A percentile compares a stretch with the other conserved stretches of the same genome.
Evolutionary conservation across 2,329 filamentous ascomycete genomes (phyloP).

Genomic region (Beauveria australis): DNA sequence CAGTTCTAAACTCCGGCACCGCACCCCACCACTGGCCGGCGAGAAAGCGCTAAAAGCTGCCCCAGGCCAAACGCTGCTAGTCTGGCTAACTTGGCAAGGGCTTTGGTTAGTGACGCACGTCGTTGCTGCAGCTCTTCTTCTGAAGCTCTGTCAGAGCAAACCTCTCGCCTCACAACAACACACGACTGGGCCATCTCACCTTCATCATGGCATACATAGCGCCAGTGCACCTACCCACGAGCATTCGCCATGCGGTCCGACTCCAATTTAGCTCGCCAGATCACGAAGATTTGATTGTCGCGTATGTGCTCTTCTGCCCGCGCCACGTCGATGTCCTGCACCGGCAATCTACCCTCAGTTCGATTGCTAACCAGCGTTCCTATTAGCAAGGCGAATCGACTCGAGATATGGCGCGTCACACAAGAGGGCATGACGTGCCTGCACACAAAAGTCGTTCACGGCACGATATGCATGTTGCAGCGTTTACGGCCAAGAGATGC

Average conservation of each 20-base stretch:
- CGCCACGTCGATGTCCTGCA: background rate
- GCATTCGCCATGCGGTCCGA: constrained; percentile 80
- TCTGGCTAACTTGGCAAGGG: no score
- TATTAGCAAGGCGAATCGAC: constrained; percentile 67
- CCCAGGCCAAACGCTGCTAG: background rate
- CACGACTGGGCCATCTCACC: background rate
- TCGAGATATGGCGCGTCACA: constrained; percentile 72
- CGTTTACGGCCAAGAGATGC: constrained; percentile 68
- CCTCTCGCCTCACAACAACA: background rate
- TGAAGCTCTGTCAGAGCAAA: background rate
- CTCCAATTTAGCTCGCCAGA: constrained; percentile 65
- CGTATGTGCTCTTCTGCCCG: constrained; percentile 48
- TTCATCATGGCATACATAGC: constrained; percentile 80
- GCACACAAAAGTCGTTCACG: constrained; percentile 67
- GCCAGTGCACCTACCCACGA: constrained; percentile 86
- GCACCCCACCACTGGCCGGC: background rate
- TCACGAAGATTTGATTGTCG: constrained; percentile 76
- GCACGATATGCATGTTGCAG: constrained; percentile 78
- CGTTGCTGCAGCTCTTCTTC: background rate
- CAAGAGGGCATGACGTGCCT: constrained; percentile 57
- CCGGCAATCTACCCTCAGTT: background rate
- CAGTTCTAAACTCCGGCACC: background rate
- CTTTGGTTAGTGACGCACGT: background rate
- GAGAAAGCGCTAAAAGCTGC: background rate
- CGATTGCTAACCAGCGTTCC: constrained; percentile 20